These are phyloP conservation scores for Hanseniaspora jakobsenii DNA, from an alignment of 805 yeast genomes.

Conservation along the genomic window DNA sequence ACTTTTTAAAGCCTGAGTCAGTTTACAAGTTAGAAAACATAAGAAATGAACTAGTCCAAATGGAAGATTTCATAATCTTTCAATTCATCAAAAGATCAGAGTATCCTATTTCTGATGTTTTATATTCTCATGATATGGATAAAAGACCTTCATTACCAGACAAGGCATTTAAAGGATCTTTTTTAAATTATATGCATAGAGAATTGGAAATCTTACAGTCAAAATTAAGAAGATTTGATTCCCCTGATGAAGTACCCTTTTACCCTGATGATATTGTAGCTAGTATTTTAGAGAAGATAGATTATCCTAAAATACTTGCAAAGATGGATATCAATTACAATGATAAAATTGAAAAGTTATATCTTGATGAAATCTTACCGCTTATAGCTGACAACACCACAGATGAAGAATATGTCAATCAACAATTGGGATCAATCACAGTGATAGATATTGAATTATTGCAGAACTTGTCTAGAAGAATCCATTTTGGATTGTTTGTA, in stretches of 20 bases:
- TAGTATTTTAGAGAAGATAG: constrained; percentile 66
- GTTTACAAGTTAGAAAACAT: constrained; percentile 73
- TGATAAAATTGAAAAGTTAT: constrained; percentile 50
- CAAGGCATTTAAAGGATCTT: constrained; percentile 50
- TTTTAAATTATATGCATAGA: constrained; percentile 72
- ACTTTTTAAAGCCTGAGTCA: constrained; percentile 69
- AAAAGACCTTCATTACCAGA: constrained; percentile 42
- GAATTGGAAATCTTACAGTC: constrained; percentile 67
- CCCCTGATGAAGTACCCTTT: constrained; percentile 90
- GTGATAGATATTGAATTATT: constrained; percentile 73
- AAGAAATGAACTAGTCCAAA: constrained; percentile 69
- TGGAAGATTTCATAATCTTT: constrained; percentile 95
- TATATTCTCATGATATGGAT: constrained; percentile 46
- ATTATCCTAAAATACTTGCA: constrained; percentile 72
- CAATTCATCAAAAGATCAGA: constrained; percentile 88
- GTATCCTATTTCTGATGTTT: constrained; percentile 61
- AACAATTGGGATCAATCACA: constrained; percentile 80
- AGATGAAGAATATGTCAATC: constrained; percentile 46
- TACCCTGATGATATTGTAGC: constrained; percentile 54
- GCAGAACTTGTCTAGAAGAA: constrained; percentile 80
- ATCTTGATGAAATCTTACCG: constrained; percentile 67
- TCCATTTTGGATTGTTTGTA: constrained; percentile 94
- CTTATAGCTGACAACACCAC: constrained; percentile 50
- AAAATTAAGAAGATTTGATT: constrained; percentile 77
- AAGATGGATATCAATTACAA: constrained; percentile 69